Base-by-base conservation (phyloP, 371 early-diverging fungal genomes). In the Parasitella parasitica region DNA sequence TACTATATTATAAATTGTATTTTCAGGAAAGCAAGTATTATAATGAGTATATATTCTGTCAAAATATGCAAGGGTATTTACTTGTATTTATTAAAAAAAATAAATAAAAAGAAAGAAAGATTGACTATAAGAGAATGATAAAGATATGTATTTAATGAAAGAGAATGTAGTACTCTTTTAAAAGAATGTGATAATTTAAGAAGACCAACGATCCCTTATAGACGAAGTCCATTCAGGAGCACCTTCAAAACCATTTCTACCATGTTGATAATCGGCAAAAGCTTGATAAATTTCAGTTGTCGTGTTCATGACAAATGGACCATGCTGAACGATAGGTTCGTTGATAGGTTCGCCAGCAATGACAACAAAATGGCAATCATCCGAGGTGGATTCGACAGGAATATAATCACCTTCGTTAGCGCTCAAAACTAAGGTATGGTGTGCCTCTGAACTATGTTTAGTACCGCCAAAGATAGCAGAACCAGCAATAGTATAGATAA, bases 401-500 rank as follows among this genome's bases (percentile, higher is more conserved):
- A 86, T 59, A 37, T 27, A 54, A 1, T 74, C 75, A 18, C 72
- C 77, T 16, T 73, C 75, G 48, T 82, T 76, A 15, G 82, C 73
- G n/a, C 71, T 70, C 28, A 87, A 59, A 0, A 84, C 82, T 4
- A 84, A 43, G 2, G 85, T 83, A 35, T 84, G 82, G 34, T 84
- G 83, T 5, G 84, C 80, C 28, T 82, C 75, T n/a, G 82, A 77
- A 27, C 67, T 64, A 27, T 81, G 76, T 22, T 78, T 70, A 35
- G 68, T 64, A 9, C 71, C 73, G 36, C 86, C 86, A 69, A 88
- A 83, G 9, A 64, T 54, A 9, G 78, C 84, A 20, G 67, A 69
- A 11, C 93, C 93, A 15, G 68, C 28, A 15, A 92, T 73, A 12
- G 86, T 87, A 57, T 90, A 92, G 30, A 87, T 79, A 59, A 92